A percentile compares a stretch with the other conserved stretches of the same genome.
Evolutionary conservation across 768 basidiomycete genomes (phyloP).

Genomic region (Lactarius sanguifluus): DNA sequence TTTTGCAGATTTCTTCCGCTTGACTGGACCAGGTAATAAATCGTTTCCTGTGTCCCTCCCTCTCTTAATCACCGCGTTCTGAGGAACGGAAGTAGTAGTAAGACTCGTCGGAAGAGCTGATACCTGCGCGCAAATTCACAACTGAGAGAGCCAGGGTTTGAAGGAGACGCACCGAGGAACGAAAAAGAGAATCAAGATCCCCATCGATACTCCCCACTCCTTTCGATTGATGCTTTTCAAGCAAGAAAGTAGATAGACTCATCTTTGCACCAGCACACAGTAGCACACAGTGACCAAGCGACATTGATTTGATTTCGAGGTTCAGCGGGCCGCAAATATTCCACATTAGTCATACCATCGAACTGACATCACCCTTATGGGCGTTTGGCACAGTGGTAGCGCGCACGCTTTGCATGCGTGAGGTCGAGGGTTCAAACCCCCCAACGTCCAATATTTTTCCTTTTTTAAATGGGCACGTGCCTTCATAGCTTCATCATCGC

Average conservation of each 20-base stretch:
- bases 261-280: slow-evolving; percentile 2
- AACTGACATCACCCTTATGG: background rate
- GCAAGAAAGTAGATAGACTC: slow-evolving; percentile 30
- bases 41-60: background rate
- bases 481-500: no score
- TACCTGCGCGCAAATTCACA: slow-evolving; percentile 2
- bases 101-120: slow-evolving; percentile 10
- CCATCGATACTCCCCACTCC: slow-evolving; percentile 42
- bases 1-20: slow-evolving; percentile 23
- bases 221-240: slow-evolving; percentile 12
- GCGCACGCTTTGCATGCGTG: slow-evolving; percentile 33
- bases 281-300: background rate
- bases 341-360: background rate
- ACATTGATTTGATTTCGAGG: background rate
- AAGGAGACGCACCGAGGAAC: slow-evolving; percentile 45
- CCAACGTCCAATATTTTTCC: slow-evolving; percentile 26
- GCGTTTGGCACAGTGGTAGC: slow-evolving; percentile 33
- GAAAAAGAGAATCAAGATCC: slow-evolving; percentile 66
- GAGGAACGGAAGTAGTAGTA: slow-evolving; percentile 21
- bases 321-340: slow-evolving; percentile 7
- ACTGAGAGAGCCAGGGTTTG: background rate
- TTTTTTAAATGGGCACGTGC: background rate
- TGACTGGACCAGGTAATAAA: slow-evolving; percentile 17
- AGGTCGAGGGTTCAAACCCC: slow-evolving; percentile 33
- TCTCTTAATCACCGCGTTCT: slow-evolving; percentile 10